These are phyloP conservation scores for Kluyveromyces dobzhanskii DNA, from an alignment of 805 yeast species.

Conservation along the genomic window DNA sequence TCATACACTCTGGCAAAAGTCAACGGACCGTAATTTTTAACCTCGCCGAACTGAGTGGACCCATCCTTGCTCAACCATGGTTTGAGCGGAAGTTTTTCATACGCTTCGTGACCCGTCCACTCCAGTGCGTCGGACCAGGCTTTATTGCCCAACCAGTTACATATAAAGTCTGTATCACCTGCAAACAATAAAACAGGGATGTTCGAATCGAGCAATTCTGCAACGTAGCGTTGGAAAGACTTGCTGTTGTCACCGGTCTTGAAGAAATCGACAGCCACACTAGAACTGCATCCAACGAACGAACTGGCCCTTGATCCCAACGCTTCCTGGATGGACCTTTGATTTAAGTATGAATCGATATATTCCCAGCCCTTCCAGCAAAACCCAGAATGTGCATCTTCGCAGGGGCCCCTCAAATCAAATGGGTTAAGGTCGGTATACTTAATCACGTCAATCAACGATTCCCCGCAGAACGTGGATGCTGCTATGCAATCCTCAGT, in stretches of 20 bases:
- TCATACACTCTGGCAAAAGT: slow-evolving; percentile 64
- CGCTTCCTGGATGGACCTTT: slow-evolving; percentile 55
- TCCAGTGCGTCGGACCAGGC: slow-evolving; percentile 65
- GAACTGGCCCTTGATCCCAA: slow-evolving; percentile 75
- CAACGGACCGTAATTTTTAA: slow-evolving; percentile 57
- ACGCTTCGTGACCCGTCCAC: slow-evolving; percentile 49
- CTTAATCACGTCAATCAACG: slow-evolving; percentile 55
- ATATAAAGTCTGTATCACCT: slow-evolving; percentile 80
- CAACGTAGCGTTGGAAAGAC: slow-evolving; percentile 64
- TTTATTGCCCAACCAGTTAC: slow-evolving; percentile 81
- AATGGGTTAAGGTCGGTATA: slow-evolving; percentile 73
- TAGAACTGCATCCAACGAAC: slow-evolving; percentile 56
- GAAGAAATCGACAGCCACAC: slow-evolving; percentile 55
- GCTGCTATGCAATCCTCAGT: slow-evolving; percentile 81
- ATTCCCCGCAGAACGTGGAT: slow-evolving; percentile 60
- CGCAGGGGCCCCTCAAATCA: slow-evolving; percentile 70
- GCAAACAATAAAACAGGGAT: slow-evolving; percentile 75
- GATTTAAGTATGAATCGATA: slow-evolving; percentile 62
- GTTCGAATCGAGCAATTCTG: slow-evolving; percentile 53
- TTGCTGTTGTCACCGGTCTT: slow-evolving; percentile 74
- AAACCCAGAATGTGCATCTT: slow-evolving; percentile 42
- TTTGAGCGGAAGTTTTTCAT: slow-evolving; percentile 32
- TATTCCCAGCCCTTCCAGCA: slow-evolving; percentile 66
- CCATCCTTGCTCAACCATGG: slow-evolving; percentile 30
- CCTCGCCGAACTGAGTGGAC: slow-evolving; percentile 49